Conservation (phyloP, 78 protist genomes). For the Dictyostelium purpureum region DNA sequence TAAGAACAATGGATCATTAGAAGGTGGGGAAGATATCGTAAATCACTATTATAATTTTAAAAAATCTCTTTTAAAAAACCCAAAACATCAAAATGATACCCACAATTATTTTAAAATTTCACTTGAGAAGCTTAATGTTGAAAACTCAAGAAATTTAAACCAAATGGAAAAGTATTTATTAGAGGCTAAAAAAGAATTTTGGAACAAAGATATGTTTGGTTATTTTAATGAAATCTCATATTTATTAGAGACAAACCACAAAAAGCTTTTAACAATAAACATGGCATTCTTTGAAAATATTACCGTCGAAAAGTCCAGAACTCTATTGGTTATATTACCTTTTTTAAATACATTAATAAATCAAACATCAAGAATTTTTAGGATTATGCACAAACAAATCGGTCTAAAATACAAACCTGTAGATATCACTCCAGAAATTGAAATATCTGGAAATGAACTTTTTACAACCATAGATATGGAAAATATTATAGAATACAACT, state of each 20-base stretch:
- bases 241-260: slow-evolving; percentile 21
- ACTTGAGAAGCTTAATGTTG: background rate
- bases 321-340: background rate
- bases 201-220: background rate
- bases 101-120: background rate
- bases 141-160: slow-evolving; percentile 5
- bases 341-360: background rate
- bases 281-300: background rate
- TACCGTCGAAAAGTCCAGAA: background rate
- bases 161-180: background rate
- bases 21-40: background rate
- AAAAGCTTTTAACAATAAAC: background rate
- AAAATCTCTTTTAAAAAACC: background rate
- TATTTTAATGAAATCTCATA: slow-evolving; percentile 1
- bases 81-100: background rate
- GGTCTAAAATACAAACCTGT: background rate
- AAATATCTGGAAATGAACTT: background rate
- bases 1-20: background rate
- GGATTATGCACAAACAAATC: slow-evolving; percentile 22
- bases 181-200: slow-evolving; percentile 18
- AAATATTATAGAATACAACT: background rate
- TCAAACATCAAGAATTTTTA: background rate
- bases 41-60: too few relatives aligned
- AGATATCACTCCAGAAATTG: background rate
- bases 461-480: background rate